Evolutionary conservation across 306 rosid genomes (phyloP).

Genomic region (Medicago truncatula): MtrunA17r5.0-ANR NC_053044.1:48177001-48177500

Average conservation of each 20-base stretch:
- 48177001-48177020: conserved; percentile 6
- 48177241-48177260: conserved; percentile 75
- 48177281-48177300: conserved; percentile 71
- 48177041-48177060: not conserved
- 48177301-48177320: conserved; percentile 97
- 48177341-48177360: conserved; percentile 76
- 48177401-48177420: conserved; percentile 44
- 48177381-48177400: conserved; percentile 39
- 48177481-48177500: conserved; percentile 36
- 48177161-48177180: conserved; percentile 66
- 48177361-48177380: conserved; percentile 76
- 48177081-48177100: conserved; percentile 68
- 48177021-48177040: not conserved
- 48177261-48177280: conserved; percentile 80
- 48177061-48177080: conserved; percentile 22
- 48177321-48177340: conserved; percentile 64
- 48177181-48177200: conserved; percentile 80
- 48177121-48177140: conserved; percentile 72
- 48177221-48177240: conserved; percentile 83
- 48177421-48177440: conserved; percentile 67
- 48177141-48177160: conserved; percentile 69
- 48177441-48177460: conserved; percentile 66
- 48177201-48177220: conserved; percentile 92
- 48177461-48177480: conserved; percentile 72
- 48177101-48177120: conserved; percentile 73